phyloP scores from a whole-genome alignment of 805 yeast species.

The Saccharomycopsis lassenensis region DNA sequence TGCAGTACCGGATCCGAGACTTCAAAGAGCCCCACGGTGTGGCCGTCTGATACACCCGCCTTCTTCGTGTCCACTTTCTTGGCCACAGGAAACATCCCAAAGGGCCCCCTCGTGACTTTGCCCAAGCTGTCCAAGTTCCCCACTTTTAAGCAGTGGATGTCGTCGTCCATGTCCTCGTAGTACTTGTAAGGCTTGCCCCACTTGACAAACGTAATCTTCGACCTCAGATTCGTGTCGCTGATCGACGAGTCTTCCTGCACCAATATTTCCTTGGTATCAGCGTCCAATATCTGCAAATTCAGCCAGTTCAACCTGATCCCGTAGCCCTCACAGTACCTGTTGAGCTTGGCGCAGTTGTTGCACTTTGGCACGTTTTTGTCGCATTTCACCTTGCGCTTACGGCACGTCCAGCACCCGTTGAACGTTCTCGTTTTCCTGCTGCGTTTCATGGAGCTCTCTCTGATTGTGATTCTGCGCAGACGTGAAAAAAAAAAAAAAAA shows the following conservation, averaged over 20 bases:
- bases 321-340: conserved; percentile 9
- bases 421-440: conserved; percentile 3
- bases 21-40: too few species aligned
- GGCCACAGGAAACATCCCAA: conserved; percentile 12
- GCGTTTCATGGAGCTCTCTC: too few species aligned
- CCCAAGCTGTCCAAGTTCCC: background rate
- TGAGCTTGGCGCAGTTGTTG: conserved; percentile 3
- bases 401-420: conserved; percentile 14
- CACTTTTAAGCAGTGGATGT: conserved; percentile 1
- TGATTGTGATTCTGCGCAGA: too few species aligned
- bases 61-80: too few species aligned
- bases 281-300: conserved; percentile 2
- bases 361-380: conserved; percentile 10
- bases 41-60: too few species aligned
- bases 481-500: too few species aligned
- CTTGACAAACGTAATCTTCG: conserved; percentile 2
- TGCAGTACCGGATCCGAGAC: too few species aligned
- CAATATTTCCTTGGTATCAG: background rate
- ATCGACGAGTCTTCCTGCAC: background rate
- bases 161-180: conserved; percentile 8
- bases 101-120: conserved; percentile 7
- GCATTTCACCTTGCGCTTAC: conserved; percentile 11
- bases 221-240: background rate
- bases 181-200: conserved; percentile 1
- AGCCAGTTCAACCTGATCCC: conserved; percentile 10